Base-by-base conservation (phyloP, 192 early-diverging fungal genomes). In the Chytriomyces hyalinus region DNA sequence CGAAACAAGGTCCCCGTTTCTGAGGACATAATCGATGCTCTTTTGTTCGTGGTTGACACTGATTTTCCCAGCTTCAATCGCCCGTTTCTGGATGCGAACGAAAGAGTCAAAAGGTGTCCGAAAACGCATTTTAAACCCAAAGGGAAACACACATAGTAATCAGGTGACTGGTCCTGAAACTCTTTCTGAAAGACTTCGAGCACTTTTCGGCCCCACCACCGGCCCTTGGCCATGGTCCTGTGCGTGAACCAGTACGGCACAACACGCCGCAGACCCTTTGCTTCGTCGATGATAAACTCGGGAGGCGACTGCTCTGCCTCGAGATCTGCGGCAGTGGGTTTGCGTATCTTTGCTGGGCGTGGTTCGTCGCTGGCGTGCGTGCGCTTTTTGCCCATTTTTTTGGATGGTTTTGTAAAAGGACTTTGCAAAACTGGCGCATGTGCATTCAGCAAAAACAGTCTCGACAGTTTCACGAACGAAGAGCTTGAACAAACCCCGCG, bases 231-330 rank as follows among this genome's bases (percentile, higher is more conserved):
- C 80, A 91, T 93, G 0, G 93, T 91, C 67, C 90, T 78, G 76
- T 93, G 96, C 50, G 88, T 85, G 77, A 89, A 94, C 78, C 86
- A 90, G 80, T 98, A 99, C 1, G 97, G 97, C 46, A 82, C 79
- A 8, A 99, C 92, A 13, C 65, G 50, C 9, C 67, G 49, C 17
- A 73, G 72, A 22, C 72, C 72, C 11, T 15, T 24, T 46, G 61
- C 15, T 10, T 15, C 26, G 20, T 28, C 63, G 6, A 65, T 26
- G 17, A 20, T 26, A 65, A 22, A 65, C 53, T 57, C 15, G 53
- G 53, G 15, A 20, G 5, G 53, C 53, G 53, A 13, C 53, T 57
- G 15, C 15, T 20, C 20, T 20, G 53, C 15, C 53, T 57, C 53
- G 15, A 20, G 15, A 57, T 57, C 53, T 3, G 36, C 36, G 36